These are phyloP conservation scores for Suhomyces yuchorum DNA, from an alignment of 1,139 yeast genomes.

Conservation along the genomic window DNA sequence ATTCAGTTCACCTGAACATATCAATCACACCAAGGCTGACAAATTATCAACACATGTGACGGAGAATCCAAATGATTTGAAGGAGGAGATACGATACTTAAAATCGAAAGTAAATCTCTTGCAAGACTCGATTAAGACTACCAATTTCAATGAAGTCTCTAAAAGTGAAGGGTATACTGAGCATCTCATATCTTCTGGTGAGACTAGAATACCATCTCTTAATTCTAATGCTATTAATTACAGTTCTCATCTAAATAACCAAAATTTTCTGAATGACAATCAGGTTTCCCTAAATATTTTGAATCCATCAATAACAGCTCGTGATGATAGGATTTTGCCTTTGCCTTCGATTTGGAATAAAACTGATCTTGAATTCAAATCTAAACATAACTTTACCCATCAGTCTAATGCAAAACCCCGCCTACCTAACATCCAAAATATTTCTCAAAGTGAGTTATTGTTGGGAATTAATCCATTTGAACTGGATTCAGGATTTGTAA, in stretches of 20 bases:
- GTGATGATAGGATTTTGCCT: not conserved
- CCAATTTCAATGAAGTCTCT: not conserved
- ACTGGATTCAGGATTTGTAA: conserved; percentile 6
- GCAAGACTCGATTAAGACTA: conserved; percentile 9
- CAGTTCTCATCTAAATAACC: not conserved
- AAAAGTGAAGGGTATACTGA: not conserved
- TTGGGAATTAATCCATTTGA: conserved; percentile 8
- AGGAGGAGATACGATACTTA: conserved; percentile 13
- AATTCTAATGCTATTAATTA: not conserved
- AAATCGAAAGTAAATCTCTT: conserved; percentile 14
- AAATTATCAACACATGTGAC: not conserved
- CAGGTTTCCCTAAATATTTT: not conserved
- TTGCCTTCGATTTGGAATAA: not conserved
- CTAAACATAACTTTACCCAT: not conserved
- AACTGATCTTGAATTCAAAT: not conserved
- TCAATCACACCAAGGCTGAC: conserved; percentile 11
- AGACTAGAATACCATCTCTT: not conserved
- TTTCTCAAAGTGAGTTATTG: conserved; percentile 4
- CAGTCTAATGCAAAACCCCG: not conserved
- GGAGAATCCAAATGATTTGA: conserved; percentile 2
- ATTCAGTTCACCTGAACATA: conserved; percentile 18
- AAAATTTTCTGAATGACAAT: not conserved
- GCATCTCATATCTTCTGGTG: no score
- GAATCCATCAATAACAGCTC: not conserved
- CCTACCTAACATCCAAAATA: not conserved